Conservation (phyloP, 345 rosid genomes). For the Boechera retrofracta region DNA sequence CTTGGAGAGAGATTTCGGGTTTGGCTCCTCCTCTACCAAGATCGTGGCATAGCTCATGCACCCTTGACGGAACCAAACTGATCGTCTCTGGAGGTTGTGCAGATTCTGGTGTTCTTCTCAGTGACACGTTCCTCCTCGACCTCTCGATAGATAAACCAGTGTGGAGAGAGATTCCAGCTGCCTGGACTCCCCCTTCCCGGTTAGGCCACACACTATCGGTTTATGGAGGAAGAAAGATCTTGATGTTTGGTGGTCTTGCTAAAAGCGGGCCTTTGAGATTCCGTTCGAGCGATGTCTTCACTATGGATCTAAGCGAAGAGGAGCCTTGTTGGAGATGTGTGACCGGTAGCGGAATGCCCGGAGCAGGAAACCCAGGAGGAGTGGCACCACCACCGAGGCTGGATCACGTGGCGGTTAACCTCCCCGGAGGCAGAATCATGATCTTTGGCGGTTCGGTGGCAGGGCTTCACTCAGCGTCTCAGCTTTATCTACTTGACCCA, state of each 20-base stretch:
- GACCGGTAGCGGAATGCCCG: constrained; percentile 84
- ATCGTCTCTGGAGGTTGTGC: constrained; percentile 95
- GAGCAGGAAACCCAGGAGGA: constrained; percentile 88
- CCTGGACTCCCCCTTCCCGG: constrained; percentile 93
- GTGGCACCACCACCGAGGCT: constrained; percentile 90
- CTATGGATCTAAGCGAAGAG: constrained; percentile 88
- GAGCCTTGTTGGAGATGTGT: constrained; percentile 89
- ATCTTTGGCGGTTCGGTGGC: constrained; percentile 90
- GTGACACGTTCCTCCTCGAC: constrained; percentile 88
- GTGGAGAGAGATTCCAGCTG: constrained; percentile 88
- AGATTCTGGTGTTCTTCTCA: constrained; percentile 86
- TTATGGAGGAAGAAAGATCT: constrained; percentile 81
- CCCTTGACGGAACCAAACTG: constrained; percentile 87
- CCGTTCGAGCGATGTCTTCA: constrained; percentile 87
- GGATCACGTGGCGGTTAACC: constrained; percentile 86
- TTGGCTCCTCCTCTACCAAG: constrained; percentile 89
- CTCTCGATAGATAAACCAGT: constrained; percentile 85
- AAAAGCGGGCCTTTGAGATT: constrained; percentile 86
- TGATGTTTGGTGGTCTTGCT: constrained; percentile 92
- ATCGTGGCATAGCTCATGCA: constrained; percentile 96
- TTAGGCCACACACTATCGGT: constrained; percentile 82
- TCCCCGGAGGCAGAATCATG: constrained; percentile 80
- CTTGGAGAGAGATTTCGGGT: constrained; percentile 90
- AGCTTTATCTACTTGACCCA: constrained; percentile 84
- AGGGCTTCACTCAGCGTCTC: constrained; percentile 92